A percentile compares a stretch with the other conserved stretches of the same genome.
phyloP scores from a whole-genome alignment of 495 filamentous ascomycete genomes.

The Hapsidospora chrysogenum region DNA sequence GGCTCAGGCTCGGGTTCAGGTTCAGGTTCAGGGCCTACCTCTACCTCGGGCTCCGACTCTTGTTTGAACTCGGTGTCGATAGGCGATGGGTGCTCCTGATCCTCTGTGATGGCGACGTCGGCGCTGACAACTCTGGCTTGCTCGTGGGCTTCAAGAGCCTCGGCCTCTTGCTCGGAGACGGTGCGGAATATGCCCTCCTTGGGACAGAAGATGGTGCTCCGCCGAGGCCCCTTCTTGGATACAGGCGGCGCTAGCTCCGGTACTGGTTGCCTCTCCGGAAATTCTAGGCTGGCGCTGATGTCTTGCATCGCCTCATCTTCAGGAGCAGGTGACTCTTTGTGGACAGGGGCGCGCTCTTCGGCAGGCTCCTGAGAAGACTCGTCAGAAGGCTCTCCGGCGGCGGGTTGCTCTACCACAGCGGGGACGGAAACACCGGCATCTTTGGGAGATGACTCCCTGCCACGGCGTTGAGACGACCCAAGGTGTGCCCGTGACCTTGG shows the following conservation, averaged over 20 bases:
- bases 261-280: not conserved
- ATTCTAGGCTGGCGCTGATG: not conserved
- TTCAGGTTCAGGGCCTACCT: no score
- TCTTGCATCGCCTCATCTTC: not conserved
- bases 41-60: no score
- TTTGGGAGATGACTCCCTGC: no score
- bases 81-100: no score
- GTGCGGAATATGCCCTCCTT: slow-evolving; percentile 35
- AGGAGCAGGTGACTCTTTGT: not conserved
- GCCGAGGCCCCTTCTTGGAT: slow-evolving; percentile 11
- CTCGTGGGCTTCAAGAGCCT: slow-evolving; percentile 9
- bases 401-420: slow-evolving; percentile 6
- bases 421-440: slow-evolving; percentile 10
- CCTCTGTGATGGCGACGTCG: no score
- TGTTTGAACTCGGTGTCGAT: no score
- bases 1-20: not conserved
- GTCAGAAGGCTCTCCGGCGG: not conserved
- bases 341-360: not conserved
- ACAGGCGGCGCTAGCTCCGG: slow-evolving; percentile 11
- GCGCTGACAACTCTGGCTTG: slow-evolving; percentile 3
- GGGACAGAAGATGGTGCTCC: slow-evolving; percentile 28
- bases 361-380: not conserved
- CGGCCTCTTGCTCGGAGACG: slow-evolving; percentile 25
- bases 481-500: slow-evolving; percentile 7
- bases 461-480: not conserved